A percentile compares a stretch with the other conserved stretches of the same genome.
These are phyloP conservation scores for Pyrrhoderma noxium DNA, from an alignment of 1,284 basidiomycete species.

Conservation along the genomic window DNA sequence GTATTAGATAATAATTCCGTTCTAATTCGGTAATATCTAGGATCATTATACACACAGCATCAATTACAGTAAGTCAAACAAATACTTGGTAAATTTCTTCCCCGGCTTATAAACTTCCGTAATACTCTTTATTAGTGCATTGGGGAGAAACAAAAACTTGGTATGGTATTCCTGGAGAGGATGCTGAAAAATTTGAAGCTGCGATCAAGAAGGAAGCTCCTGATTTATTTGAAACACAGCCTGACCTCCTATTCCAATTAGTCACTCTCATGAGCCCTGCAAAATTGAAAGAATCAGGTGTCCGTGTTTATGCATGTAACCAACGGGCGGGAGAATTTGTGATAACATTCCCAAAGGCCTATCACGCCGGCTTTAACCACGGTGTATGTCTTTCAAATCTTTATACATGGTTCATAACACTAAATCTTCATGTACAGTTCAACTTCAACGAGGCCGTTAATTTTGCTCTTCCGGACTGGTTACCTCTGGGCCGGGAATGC, in stretches of 20 bases:
- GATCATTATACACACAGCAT: slow-evolving; percentile 98
- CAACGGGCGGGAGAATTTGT: slow-evolving; percentile 98
- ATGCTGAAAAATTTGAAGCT: slow-evolving; percentile 93
- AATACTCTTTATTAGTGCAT: slow-evolving; percentile 62
- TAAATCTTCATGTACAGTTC: slow-evolving; percentile 43
- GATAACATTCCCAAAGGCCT: slow-evolving; percentile 96
- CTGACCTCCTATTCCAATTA: slow-evolving; percentile 94
- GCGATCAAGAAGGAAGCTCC: slow-evolving; percentile 95
- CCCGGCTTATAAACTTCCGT: slow-evolving; percentile 4
- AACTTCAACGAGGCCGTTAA: slow-evolving; percentile 99
- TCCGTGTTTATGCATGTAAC: slow-evolving; percentile 92
- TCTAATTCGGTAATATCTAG: slow-evolving; percentile 29
- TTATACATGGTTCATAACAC: slow-evolving; percentile 16
- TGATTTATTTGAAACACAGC: slow-evolving; percentile 97
- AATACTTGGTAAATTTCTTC: not conserved
- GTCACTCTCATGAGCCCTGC: slow-evolving; percentile 98
- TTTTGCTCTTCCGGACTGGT: slow-evolving; percentile 96
- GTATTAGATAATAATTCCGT: slow-evolving; percentile 8
- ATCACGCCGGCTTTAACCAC: slow-evolving; percentile 98
- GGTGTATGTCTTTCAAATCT: slow-evolving; percentile 53
- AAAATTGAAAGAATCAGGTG: slow-evolving; percentile 79
- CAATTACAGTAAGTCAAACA: slow-evolving; percentile 78
- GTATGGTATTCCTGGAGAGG: slow-evolving; percentile 95
- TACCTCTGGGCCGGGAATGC: slow-evolving; percentile 80
- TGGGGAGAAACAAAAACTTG: slow-evolving; percentile 99